Evolutionary conservation across 768 basidiomycete species (phyloP), one percentile per base, ranked within the genome.

Genomic region (Serendipita indica): DNA sequence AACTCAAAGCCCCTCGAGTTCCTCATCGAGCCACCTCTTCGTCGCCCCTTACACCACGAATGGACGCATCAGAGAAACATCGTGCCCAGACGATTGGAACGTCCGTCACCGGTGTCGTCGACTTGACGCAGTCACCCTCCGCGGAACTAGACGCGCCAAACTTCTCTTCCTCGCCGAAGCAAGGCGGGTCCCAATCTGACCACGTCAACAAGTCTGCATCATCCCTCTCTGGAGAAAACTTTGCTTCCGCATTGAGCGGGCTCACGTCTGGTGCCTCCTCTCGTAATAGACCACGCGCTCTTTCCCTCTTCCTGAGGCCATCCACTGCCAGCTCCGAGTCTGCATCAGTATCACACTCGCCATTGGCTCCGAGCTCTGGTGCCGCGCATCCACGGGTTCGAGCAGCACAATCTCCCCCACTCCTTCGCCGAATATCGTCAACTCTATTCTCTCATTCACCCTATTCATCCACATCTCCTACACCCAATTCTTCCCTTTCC

Each of bases 281-380:
- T 7, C 30, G 20, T 7, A n/a, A 28, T 32, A n/a, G 49, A 10
- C 49, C 49, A 1, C 49, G 49, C 20, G 20, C 49, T 16, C 20
- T 54, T 16, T 54, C 49, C 30, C 49, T 54, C 30, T 54, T 54
- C 30, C 49, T 54, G 7, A 54, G 30, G n/a, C 49, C 49, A 7
- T 27, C 49, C 16, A 6, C 41, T 43, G 18, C 41, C 41, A 43
- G 27, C 27, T 7, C 27, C 5, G 41, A 43, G 27, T 5, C 16
- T 18, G 16, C 27, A 43, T 25, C 41, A 18, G n/a, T n/a, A n/a
- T 1, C 41, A 43, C 18, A 43, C 18, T 43, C 41, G 5, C 41
- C 41, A 54, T 32, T 27, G 30, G 20, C 49, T 6, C 49, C 49
- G n/a, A 10, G 20, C 20, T 22, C 49, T 16, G 20, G 1, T 22